Conservation (phyloP, 805 yeast genomes). For the Kazachstania africana region DNA sequence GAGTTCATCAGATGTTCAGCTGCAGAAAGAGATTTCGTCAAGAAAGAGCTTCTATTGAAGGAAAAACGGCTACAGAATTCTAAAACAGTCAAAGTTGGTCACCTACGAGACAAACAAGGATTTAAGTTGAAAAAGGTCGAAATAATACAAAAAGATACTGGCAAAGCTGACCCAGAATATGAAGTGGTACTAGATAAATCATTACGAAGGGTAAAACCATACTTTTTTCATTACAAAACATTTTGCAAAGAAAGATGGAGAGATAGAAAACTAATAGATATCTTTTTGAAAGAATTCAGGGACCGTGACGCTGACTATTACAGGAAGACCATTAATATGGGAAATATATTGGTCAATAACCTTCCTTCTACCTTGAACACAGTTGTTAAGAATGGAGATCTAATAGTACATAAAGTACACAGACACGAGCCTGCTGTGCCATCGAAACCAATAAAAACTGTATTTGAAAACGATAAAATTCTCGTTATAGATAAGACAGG, state of each 20-base stretch:
- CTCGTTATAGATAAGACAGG: conserved; percentile 87
- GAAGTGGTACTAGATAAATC: conserved; percentile 45
- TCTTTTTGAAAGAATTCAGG: conserved; percentile 76
- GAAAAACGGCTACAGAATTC: no score
- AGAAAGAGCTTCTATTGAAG: no score
- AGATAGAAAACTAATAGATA: conserved; percentile 65
- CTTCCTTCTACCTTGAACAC: conserved; percentile 52
- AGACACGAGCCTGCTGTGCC: conserved; percentile 86
- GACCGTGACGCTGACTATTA: conserved; percentile 65
- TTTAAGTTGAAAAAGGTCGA: no score
- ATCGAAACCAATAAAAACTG: conserved; percentile 43
- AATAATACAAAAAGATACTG: no score
- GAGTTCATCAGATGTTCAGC: no score
- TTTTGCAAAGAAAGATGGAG: conserved; percentile 90
- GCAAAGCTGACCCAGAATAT: conserved; percentile 49
- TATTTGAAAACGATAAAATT: conserved; percentile 61
- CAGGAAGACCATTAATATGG: conserved; percentile 38
- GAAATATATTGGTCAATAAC: conserved; percentile 66
- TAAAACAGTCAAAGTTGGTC: no score
- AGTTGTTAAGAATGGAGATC: conserved; percentile 68
- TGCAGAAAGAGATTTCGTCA: no score
- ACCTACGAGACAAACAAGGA: no score
- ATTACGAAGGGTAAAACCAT: conserved; percentile 69
- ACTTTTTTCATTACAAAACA: conserved; percentile 80
- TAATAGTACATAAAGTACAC: conserved; percentile 67